Evolutionary conservation across 768 basidiomycete genomes (phyloP), one percentile per base, ranked within the genome.

Genomic region (Mycena filopes): DNA sequence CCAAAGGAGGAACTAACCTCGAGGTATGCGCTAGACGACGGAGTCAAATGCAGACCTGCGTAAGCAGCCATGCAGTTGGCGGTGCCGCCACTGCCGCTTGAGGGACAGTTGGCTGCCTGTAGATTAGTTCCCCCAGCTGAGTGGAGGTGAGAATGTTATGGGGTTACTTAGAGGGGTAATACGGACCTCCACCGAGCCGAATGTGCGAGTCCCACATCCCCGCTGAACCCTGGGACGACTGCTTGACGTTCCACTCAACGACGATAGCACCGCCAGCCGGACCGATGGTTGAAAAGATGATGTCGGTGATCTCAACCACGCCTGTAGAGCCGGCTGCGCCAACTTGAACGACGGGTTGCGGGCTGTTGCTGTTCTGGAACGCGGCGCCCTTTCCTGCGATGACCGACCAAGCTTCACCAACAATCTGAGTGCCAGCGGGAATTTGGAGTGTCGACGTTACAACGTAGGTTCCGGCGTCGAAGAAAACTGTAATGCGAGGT

Each of bases 381-480:
- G 72, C 76, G 11, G 72, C 46, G 0, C 88, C 88, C 45, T 73
- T 78, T 16, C 84, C 84, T n/a, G 86, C 79, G 26, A 89, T 82
- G 13, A 85, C 82, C 10, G 85, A 80, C 87, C 87, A 88, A 1
- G 82, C 86, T 70, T 89, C 88, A 29, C 88, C 88, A 25, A 87
- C 85, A 38, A 88, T 80, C 18, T 81, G 83, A 6, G 86, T 84
- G 7, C 86, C 87, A 23, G 84, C 83, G 13, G 88, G 88, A 56
- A 89, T 86, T 3, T 80, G 83, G 29, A 89, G 67, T 7, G 87
- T 89, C 12, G 79, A 80, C 9, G 84, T 83, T 38, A 88, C 82
- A 43, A 86, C 63, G 67, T 88, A 89, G 10, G 81, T 83, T n/a
- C 87, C 87, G 93, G 87, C 80, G 92, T 93, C 55, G 94, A 71